Evolutionary conservation across 345 rosid genomes (phyloP).

Genomic region (Cochlearia excelsa): DNA sequence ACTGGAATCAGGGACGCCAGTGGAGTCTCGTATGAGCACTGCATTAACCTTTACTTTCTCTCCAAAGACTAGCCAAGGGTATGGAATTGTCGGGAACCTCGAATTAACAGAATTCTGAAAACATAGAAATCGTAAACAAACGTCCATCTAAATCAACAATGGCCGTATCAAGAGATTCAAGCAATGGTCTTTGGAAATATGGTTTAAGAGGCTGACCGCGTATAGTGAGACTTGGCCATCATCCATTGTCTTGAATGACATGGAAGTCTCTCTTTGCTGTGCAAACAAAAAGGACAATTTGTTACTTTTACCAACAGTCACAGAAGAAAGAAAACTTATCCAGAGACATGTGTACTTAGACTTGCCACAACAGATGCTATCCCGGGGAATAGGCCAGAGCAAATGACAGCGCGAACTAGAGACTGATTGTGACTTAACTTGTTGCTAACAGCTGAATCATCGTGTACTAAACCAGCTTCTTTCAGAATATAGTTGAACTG

Average conservation of each 20-base stretch:
- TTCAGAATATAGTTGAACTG: conserved; percentile 81
- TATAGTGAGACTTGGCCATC: conserved; percentile 92
- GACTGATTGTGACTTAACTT: conserved; percentile 86
- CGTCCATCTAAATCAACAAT: neutral
- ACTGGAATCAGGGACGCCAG: conserved; percentile 92
- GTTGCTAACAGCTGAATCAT: conserved; percentile 59
- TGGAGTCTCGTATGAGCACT: conserved; percentile 91
- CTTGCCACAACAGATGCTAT: conserved; percentile 92
- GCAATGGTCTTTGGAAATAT: conserved; percentile 14
- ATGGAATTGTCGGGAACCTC: conserved; percentile 75
- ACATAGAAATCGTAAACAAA: neutral
- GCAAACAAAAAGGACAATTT: conserved; percentile 18
- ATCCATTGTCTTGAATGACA: conserved; percentile 97
- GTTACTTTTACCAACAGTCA: neutral
- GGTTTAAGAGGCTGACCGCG: conserved; percentile 49
- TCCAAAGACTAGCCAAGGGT: conserved; percentile 96
- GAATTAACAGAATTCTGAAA: conserved; percentile 95
- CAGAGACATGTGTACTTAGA: neutral
- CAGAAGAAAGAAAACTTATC: neutral
- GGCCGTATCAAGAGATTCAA: neutral
- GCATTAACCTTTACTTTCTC: conserved; percentile 93
- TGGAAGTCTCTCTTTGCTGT: conserved; percentile 90
- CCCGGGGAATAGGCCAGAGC: conserved; percentile 96
- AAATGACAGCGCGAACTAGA: conserved; percentile 87
- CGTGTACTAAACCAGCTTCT: conserved; percentile 77